phyloP scores from a whole-genome alignment of 176 grass and related monocot genomes.

The Microstegium vimineum region DNA sequence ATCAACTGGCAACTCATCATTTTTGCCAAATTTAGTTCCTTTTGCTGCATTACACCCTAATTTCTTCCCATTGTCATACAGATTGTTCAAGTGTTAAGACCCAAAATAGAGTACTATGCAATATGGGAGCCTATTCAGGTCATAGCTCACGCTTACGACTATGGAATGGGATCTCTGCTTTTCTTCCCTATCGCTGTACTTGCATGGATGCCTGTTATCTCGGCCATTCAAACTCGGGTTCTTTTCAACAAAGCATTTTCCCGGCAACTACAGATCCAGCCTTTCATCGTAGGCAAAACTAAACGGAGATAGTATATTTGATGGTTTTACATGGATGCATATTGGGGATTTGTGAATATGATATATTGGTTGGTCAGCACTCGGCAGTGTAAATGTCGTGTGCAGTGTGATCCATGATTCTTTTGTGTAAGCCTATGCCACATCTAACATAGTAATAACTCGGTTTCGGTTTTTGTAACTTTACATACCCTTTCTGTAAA shows the following conservation, averaged over 20 bases:
- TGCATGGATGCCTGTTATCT: conserved; percentile 91
- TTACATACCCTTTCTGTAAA: neutral
- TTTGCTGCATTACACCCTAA: neutral
- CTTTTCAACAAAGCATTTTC: conserved; percentile 93
- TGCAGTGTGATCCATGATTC: conserved; percentile 25
- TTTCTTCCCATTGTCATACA: conserved; percentile 9
- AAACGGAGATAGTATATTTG: conserved; percentile 51
- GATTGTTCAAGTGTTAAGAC: conserved; percentile 85
- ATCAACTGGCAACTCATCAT: neutral
- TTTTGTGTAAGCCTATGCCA: neutral
- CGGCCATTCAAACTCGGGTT: conserved; percentile 90
- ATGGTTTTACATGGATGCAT: conserved; percentile 13
- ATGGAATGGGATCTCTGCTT: conserved; percentile 73
- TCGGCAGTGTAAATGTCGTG: conserved; percentile 24
- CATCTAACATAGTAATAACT: conserved; percentile 9
- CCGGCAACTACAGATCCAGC: conserved; percentile 74
- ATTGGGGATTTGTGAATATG: conserved; percentile 34
- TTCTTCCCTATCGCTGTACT: conserved; percentile 75
- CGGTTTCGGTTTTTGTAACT: neutral
- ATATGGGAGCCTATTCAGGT: conserved; percentile 87
- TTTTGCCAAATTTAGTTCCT: neutral
- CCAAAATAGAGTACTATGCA: conserved; percentile 65
- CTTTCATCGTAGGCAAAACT: conserved; percentile 73
- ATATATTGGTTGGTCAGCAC: conserved; percentile 23
- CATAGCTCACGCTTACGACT: conserved; percentile 87